Evolutionary conservation across 106 monocot genomes (phyloP), one percentile per base, ranked within the genome.

Genomic region (Phalaenopsis equestris): DNA sequence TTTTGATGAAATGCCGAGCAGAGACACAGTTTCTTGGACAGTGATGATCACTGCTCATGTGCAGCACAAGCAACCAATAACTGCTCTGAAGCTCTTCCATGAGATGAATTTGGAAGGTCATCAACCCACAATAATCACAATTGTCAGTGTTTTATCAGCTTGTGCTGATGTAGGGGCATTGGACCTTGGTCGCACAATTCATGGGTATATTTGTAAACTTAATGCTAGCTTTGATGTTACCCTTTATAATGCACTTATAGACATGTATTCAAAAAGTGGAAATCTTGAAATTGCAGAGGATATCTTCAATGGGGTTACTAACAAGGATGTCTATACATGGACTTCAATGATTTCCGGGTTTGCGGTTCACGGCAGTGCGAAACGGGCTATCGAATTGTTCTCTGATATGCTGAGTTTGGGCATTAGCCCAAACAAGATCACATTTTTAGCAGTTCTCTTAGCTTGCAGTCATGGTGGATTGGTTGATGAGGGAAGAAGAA

Each of bases 241-340:
- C 38, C 80, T 84, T 42, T 55, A 67, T 46, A 90, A 90, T 81
- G 82, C 87, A 47, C 75, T 91, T 14, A 78, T 89, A 65, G 91
- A 91, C 81, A 91, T 89, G 91, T 91, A 91, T 56, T 75, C 91
- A n/a, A 91, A 89, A 77, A 84, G 88, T 72, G 91, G 91, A 48
- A 61, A 76, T 30, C 46, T 91, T 11, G 61, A 82, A 8, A 77
- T 55, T 42, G 91, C 88, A 11, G 46, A 45, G 49, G 61, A 80
- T 2, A 77, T 86, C n/a, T 91, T 91, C n/a, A 9, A 82, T 5
- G 75, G 14, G 15, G 68, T 80, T 14, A 36, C 38, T 0, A 0
- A 43, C 3, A 90, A 81, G 80, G 87, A 90, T 83, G 85, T 87
- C 42, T 82, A 79, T 55, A 81, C 87, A 55, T 90, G 87, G 85